Evolutionary conservation across 176 grass and related monocot species (phyloP), one percentile per base, ranked within the genome.

Genomic region (Olyra latifolia): DNA sequence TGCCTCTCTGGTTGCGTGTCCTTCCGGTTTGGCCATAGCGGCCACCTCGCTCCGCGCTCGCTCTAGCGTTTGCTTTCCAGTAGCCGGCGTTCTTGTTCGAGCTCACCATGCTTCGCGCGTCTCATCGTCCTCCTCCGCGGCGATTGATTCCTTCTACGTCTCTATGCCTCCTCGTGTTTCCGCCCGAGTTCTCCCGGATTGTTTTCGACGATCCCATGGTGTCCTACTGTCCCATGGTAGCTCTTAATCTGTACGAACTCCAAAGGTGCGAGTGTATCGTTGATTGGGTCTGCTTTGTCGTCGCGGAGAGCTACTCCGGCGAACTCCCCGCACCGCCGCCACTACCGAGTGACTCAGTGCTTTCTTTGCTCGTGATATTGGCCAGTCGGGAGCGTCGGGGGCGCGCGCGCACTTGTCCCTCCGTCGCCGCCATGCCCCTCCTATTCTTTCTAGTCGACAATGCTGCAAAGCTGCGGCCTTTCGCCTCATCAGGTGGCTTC

Each of bases 201-300:
- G 66, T 47, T 78, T 20, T 54, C 46, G 56, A 64, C 65, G 56
- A 32, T 82, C 56, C 67, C 66, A 43, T 41, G 66, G 47, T 45
- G 46, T 27, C 45, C 20, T 7, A 65, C 77, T 35, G 46, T 27
- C 45, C 20, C 10, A 65, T 82, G 7, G 32, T 22, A 29, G 47
- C 19, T 76, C 14, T 69, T 60, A 40, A 69, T 84, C 62, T 59
- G 12, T 3, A 50, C 32, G 29, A 48, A 69, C 20, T 48, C 25
- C 49, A 66, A 56, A 74, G 48, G 9, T 19, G 14, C 19, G 13
- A 13, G 39, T 80, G 72, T 80, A 28, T 48, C 69, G 14, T 74
- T 24, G 58, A 62, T 50, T 10, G 7, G 13, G 58, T 44, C 52
- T 32, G 32, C 30, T 48, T 67, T 52, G 13, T 24, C 10, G 0